Percentiles rank a stretch among this genome's conserved stretches.
phyloP scores from a whole-genome alignment of 768 basidiomycete species.

The Mrakia hoshinonis region DNA sequence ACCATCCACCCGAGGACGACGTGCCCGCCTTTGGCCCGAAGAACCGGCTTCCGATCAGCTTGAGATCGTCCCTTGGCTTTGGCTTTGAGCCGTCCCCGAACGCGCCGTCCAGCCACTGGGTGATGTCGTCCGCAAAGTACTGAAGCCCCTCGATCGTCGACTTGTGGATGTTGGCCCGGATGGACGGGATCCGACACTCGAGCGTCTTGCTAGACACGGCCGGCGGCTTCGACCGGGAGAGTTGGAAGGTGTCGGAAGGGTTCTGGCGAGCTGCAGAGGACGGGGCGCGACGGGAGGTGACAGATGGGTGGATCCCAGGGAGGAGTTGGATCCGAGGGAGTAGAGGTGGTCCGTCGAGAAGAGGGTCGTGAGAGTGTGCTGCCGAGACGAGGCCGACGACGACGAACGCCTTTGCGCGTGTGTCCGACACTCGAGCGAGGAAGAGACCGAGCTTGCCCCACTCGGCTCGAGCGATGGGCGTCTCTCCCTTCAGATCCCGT shows the following conservation, averaged over 20 bases:
- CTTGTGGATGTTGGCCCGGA: slow-evolving; percentile 54
- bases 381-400: slow-evolving; percentile 35
- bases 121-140: slow-evolving; percentile 75
- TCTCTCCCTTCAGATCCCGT: neutral
- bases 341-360: slow-evolving; percentile 31
- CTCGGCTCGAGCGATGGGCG: slow-evolving; percentile 8
- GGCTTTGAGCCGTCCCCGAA: slow-evolving; percentile 34
- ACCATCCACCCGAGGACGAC: slow-evolving; percentile 27
- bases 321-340: slow-evolving; percentile 32
- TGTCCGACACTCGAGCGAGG: slow-evolving; percentile 35
- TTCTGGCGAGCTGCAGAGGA: neutral
- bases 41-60: slow-evolving; percentile 71
- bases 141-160: slow-evolving; percentile 64
- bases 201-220: slow-evolving; percentile 28
- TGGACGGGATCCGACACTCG: slow-evolving; percentile 51
- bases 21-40: slow-evolving; percentile 31
- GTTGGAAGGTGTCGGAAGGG: neutral
- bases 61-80: slow-evolving; percentile 47
- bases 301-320: neutral
- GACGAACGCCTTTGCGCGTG: slow-evolving; percentile 35
- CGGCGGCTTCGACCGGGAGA: neutral
- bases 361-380: slow-evolving; percentile 11
- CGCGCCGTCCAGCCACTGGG: slow-evolving; percentile 58
- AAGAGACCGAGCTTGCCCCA: slow-evolving; percentile 37
- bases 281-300: neutral